A percentile compares a stretch with the other conserved stretches of the same genome.
phyloP scores from a whole-genome alignment of 768 basidiomycete species.

The Lactifluus rugatus region DNA sequence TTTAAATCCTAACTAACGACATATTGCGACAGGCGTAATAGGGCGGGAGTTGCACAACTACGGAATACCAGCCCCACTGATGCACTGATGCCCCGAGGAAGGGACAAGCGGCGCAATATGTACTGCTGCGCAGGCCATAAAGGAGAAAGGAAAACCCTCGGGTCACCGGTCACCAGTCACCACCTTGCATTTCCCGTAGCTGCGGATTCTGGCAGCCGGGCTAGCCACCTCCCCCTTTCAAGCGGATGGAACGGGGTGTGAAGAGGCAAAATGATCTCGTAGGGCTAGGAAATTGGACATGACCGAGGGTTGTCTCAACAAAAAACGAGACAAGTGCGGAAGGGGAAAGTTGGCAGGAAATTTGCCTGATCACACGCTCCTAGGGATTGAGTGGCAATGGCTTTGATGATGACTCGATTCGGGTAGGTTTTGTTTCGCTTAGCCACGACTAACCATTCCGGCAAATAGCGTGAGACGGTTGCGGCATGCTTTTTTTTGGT shows the following conservation, averaged over 20 bases:
- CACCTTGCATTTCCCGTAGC: not conserved
- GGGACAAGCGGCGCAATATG: not conserved
- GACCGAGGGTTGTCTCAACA: not conserved
- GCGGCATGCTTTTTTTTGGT: constrained; percentile 1
- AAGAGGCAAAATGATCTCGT: not conserved
- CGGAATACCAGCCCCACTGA: not conserved
- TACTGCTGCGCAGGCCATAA: not conserved
- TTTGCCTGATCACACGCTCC: constrained; percentile 7
- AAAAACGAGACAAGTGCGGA: constrained; percentile 3
- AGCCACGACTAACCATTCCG: constrained; percentile 2
- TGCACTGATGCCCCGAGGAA: not conserved
- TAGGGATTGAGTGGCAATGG: not conserved
- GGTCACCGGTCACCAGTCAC: not conserved
- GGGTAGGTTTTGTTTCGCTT: constrained; percentile 5
- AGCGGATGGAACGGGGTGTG: not conserved
- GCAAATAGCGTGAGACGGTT: constrained; percentile 7
- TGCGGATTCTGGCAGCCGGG: constrained; percentile 5
- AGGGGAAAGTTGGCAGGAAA: constrained; percentile 11
- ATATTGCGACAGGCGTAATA: not conserved
- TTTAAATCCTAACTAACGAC: not conserved
- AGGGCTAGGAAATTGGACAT: not conserved
- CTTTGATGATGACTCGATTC: constrained; percentile 6
- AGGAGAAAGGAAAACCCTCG: not conserved
- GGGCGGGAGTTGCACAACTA: too few species aligned
- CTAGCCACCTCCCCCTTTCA: not conserved